phyloP scores from a whole-genome alignment of 345 rosid species.

The Linum tenue region DNA sequence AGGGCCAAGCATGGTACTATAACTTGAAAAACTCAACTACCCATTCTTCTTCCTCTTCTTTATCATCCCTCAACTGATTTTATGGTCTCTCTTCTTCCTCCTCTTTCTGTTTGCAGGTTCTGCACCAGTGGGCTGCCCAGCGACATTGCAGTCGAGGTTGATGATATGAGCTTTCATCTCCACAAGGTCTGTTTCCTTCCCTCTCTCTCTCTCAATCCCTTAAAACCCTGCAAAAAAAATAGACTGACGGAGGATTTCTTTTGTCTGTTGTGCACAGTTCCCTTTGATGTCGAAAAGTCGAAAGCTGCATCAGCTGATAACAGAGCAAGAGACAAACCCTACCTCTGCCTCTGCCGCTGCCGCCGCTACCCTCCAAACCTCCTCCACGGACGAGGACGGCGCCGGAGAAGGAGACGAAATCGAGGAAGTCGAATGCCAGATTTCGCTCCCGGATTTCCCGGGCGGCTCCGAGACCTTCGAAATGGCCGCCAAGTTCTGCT shows the following conservation, averaged over 20 bases:
- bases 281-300: conserved; percentile 86
- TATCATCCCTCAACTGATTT: too few species aligned
- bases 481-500: conserved; percentile 85
- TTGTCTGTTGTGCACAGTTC: conserved; percentile 38
- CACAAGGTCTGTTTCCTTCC: conserved; percentile 48
- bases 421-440: conserved; percentile 31
- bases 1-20: conserved; percentile 78
- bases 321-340: conserved; percentile 54
- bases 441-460: conserved; percentile 62
- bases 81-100: not conserved
- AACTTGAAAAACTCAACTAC: not conserved
- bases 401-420: conserved; percentile 22
- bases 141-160: conserved; percentile 75
- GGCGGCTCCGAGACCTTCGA: conserved; percentile 88
- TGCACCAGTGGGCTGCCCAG: conserved; percentile 88
- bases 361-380: conserved; percentile 8
- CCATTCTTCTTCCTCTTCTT: not conserved
- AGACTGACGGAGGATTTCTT: not conserved
- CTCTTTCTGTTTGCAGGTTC: conserved; percentile 44
- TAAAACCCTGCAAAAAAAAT: too few species aligned
- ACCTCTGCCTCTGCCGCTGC: conserved; percentile 13
- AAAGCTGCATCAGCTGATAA: conserved; percentile 62
- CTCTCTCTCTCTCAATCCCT: not conserved
- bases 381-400: conserved; percentile 18
- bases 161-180: conserved; percentile 86